These are phyloP conservation scores for Podochytrium sp. DNA, from an alignment of 192 early-diverging fungal species.

Conservation along the genomic window DNA sequence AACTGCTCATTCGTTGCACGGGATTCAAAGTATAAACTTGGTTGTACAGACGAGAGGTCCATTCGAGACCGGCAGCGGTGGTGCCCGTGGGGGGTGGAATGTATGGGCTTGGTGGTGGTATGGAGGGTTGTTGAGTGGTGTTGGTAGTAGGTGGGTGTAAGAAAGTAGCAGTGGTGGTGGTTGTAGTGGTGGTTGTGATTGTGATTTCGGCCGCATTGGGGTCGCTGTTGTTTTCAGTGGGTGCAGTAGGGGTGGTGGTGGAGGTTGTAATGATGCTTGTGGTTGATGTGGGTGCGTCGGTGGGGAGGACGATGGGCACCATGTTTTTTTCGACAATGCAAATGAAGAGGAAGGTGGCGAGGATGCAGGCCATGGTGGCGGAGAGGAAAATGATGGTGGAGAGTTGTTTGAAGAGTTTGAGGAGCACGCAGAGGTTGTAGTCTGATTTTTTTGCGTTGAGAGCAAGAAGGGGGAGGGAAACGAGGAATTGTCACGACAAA, in stretches of 20 bases:
- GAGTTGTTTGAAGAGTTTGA: constrained; percentile 65
- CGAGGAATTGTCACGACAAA: constrained; percentile 29
- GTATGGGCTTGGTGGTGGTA: neutral
- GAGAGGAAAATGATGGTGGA: constrained; percentile 70
- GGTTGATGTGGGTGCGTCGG: neutral
- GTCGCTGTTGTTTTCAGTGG: neutral
- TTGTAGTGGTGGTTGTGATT: constrained; percentile 25
- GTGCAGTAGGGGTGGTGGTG: neutral
- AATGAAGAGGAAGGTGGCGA: constrained; percentile 65
- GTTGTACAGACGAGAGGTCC: constrained; percentile 10
- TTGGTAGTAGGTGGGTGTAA: neutral
- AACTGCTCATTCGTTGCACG: neutral
- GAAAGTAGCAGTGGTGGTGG: constrained; percentile 1
- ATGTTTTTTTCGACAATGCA: constrained; percentile 53
- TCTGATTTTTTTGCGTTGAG: constrained; percentile 44
- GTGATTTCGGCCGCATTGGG: constrained; percentile 8
- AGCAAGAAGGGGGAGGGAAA: neutral
- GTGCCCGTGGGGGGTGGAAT: neutral
- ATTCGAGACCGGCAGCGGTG: constrained; percentile 1
- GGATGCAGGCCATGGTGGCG: constrained; percentile 57
- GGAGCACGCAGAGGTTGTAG: constrained; percentile 73
- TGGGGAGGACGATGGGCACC: neutral
- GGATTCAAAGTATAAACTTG: constrained; percentile 9
- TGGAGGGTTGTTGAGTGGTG: neutral
- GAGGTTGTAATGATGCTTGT: constrained; percentile 35